Evolutionary conservation across 257 asterid species (phyloP).

Genomic region (Przewalskia tangutica): DNA sequence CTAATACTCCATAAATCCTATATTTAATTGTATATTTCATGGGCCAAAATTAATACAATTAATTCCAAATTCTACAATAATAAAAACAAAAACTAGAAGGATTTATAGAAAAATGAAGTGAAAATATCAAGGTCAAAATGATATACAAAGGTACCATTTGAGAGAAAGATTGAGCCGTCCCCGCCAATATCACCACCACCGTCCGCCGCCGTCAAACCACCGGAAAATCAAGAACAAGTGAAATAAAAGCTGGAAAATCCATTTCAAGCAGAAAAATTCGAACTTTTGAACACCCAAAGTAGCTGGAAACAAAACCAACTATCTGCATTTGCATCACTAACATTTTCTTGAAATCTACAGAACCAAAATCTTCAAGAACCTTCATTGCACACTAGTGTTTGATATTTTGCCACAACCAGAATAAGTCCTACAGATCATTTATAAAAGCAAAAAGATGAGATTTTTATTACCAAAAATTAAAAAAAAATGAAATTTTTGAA

Average conservation of each 20-base stretch:
- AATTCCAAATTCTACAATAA: not conserved
- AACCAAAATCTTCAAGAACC: not conserved
- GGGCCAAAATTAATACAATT: not conserved
- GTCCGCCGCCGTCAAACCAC: not conserved
- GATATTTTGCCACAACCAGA: not conserved
- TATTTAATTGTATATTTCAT: not conserved
- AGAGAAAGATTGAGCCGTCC: conserved; percentile 70
- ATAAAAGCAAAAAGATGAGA: not conserved
- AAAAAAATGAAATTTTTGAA: not conserved
- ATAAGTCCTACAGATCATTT: not conserved
- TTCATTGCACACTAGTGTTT: not conserved
- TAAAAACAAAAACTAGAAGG: not conserved
- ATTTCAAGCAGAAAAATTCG: not conserved
- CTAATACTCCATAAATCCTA: not conserved
- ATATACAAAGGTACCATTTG: conserved; percentile 8
- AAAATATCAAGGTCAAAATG: not conserved
- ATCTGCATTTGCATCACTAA: not conserved
- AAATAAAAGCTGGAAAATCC: not conserved
- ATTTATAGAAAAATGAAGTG: not conserved
- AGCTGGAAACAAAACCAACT: not conserved
- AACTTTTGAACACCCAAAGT: not conserved
- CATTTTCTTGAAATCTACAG: not conserved
- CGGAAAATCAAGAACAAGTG: not conserved
- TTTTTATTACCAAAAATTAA: not conserved
- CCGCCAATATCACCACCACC: conserved; percentile 21